phyloP scores from a whole-genome alignment of 192 early-diverging fungal genomes.

The Chytriomyces sp. region DNA sequence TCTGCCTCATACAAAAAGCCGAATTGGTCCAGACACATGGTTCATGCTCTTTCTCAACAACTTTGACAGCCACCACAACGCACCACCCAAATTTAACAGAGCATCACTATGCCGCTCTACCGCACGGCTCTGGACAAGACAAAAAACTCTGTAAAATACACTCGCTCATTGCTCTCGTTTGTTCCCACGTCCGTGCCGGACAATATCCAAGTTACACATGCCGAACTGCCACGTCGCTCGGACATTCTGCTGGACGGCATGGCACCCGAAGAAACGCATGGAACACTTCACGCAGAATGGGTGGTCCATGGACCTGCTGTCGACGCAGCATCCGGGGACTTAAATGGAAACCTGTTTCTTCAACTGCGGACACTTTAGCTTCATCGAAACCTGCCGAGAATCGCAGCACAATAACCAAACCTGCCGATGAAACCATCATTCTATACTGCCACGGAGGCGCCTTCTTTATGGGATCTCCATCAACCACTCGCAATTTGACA shows the following conservation, averaged over 20 bases:
- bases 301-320: slow-evolving; percentile 26
- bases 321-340: slow-evolving; percentile 17
- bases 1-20: background rate
- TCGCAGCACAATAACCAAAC: no score
- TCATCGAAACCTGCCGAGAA: background rate
- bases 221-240: slow-evolving; percentile 20
- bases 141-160: slow-evolving; percentile 17
- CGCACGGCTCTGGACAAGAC: slow-evolving; percentile 28
- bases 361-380: background rate
- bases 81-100: slow-evolving; percentile 5
- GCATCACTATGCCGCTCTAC: slow-evolving; percentile 37
- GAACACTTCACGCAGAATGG: slow-evolving; percentile 35
- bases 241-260: slow-evolving; percentile 35
- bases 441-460: slow-evolving; percentile 50
- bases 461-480: slow-evolving; percentile 37
- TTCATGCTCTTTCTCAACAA: background rate
- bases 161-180: slow-evolving; percentile 31
- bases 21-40: slow-evolving; percentile 32
- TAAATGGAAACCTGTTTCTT: slow-evolving; percentile 3
- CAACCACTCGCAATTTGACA: slow-evolving; percentile 36
- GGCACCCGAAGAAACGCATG: slow-evolving; percentile 11
- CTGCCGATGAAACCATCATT: slow-evolving; percentile 33
- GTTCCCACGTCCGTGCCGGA: slow-evolving; percentile 21
- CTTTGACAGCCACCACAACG: background rate
- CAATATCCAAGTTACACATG: slow-evolving; percentile 9